These are phyloP conservation scores for Russula abietina DNA, from an alignment of 768 basidiomycete species.

Conservation along the genomic window DNA sequence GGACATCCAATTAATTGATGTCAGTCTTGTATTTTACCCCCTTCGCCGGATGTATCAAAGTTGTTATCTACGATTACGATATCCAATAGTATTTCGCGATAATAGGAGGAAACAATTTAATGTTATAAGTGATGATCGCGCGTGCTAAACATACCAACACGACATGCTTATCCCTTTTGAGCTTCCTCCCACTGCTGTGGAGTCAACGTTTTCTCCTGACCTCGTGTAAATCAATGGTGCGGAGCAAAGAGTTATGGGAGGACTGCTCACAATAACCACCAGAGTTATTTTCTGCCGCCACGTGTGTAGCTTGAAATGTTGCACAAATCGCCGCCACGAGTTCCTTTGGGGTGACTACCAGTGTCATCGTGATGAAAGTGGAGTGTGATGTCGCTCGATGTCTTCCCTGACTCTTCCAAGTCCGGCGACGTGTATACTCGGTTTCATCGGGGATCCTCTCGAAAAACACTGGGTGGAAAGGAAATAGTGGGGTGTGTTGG, in stretches of 20 bases:
- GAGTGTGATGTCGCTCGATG: not conserved
- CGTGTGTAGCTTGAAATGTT: conserved; percentile 57
- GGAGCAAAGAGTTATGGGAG: not conserved
- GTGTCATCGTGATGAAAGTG: not conserved
- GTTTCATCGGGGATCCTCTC: no score
- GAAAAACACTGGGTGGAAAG: no score
- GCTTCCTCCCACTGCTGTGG: conserved; percentile 60
- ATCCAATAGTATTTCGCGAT: not conserved
- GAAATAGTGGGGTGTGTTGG: no score
- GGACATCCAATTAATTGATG: not conserved
- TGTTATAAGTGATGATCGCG: not conserved
- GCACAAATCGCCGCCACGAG: conserved; percentile 59
- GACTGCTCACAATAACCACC: no score
- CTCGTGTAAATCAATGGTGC: not conserved
- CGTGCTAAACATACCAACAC: not conserved
- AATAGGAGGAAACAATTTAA: conserved; percentile 1
- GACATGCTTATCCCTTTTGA: conserved; percentile 29
- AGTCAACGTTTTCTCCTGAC: conserved; percentile 62
- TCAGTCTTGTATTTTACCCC: not conserved
- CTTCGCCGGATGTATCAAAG: conserved; percentile 1
- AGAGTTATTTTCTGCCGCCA: conserved; percentile 73
- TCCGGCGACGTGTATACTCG: no score
- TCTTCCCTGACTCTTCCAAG: no score
- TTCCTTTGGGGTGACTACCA: no score
- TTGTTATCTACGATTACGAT: not conserved